Evolutionary conservation across 2,329 filamentous ascomycete genomes (phyloP).

Genomic region (Arthrinium puccinioides): DNA sequence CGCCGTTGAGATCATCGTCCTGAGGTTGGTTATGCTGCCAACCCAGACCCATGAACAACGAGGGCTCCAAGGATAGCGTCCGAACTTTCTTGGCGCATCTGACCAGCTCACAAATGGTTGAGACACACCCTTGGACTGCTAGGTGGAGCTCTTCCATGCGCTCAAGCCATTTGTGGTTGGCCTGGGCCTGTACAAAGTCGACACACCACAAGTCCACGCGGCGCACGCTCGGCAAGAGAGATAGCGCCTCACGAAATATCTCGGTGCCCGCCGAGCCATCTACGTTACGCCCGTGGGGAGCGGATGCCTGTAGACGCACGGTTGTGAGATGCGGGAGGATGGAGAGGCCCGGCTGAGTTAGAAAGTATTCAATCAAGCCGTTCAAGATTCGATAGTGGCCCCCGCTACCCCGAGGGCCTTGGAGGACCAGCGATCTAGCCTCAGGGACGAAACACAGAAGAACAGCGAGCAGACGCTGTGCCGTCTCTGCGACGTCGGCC

Average conservation of each 20-base stretch:
- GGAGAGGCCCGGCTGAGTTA: background rate
- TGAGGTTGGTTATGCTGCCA: too few species aligned
- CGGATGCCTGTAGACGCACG: background rate
- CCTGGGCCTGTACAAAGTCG: constrained; percentile 15
- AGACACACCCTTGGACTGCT: too few species aligned
- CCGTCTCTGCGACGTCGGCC: background rate
- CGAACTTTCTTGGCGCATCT: too few species aligned
- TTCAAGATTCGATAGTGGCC: too few species aligned
- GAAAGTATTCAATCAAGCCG: background rate
- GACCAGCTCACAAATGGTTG: too few species aligned
- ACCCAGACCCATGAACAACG: too few species aligned
- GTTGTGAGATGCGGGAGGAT: background rate
- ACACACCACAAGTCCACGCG: background rate
- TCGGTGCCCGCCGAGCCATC: background rate
- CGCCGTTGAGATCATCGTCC: too few species aligned
- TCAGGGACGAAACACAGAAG: background rate
- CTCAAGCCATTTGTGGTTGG: constrained; percentile 5
- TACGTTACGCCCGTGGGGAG: background rate
- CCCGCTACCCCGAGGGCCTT: background rate
- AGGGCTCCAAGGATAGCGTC: too few species aligned
- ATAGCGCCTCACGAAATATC: background rate
- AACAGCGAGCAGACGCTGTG: background rate
- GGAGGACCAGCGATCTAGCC: background rate
- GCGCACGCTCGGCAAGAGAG: background rate
- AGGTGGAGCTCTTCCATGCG: background rate